Evolutionary conservation across 192 early-diverging fungal species (phyloP), one percentile per base, ranked within the genome.

Genomic region (Neocallimastix lanati): DNA sequence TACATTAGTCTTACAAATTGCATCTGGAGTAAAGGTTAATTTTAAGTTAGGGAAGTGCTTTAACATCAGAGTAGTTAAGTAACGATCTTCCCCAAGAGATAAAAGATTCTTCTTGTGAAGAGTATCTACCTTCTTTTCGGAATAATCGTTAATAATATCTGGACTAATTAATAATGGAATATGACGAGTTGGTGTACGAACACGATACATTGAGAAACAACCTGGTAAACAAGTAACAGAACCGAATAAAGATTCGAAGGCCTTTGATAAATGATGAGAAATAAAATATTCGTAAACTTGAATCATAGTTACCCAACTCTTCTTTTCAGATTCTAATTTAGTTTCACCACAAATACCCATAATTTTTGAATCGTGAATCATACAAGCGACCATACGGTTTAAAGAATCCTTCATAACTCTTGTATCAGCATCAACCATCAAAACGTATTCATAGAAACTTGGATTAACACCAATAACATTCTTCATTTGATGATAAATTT

Each of bases 251-350:
- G 96, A 98, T 86, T 98, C 96, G 80, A 98, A 98, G 4, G 96
- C 94, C 85, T 98, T 98, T 37, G 96, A 92, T 81, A 98, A 87
- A 82, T 98, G 95, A 88, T 98, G 96, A 38, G 92, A 93, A 82
- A 98, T 97, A 85, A 94, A 98, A 88, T 98, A 98, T 87, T 99
- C 96, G 84, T 98, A 98, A 40, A 99, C 96, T 82, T 98, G 96
- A 87, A 99, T 98, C 95, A 97, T 97, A 12, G 96, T 96, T 50
- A 94, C 92, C 94, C 94, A 98, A 28, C 94, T 94, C 77, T 92
- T 88, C 83, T 94, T 92, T 83, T 97, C 95, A 84, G 98, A 98
- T 13, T 93, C 90, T 80, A 99, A 87, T 81, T 88, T 88, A 11
- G 98, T 99, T 83, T 99, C 98, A 80, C 98, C 98, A 83, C 96